Evolutionary conservation across 1,284 basidiomycete species (phyloP), one percentile per base, ranked within the genome.

Genomic region (Malassezia psittaci): DNA sequence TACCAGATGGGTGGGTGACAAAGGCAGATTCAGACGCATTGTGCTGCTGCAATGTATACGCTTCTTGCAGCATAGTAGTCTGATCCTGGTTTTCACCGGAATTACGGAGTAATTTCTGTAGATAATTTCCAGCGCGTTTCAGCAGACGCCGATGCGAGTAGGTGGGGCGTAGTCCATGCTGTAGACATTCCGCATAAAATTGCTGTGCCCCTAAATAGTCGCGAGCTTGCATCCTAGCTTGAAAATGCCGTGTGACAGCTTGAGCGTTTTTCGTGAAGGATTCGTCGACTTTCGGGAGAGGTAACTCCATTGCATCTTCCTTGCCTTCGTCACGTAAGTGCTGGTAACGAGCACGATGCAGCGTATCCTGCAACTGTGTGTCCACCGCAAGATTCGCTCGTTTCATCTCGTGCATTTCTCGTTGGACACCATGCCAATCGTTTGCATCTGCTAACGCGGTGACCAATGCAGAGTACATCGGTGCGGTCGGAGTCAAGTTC

Each of bases 91-190:
- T 32, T 34, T 41, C 13, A 2, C 29, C n/a, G 13, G 13, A 29
- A 3, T 13, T 19, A 11, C 29, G 18, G 15, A 48, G 35, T 33
- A 18, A 34, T 18, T 44, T 48, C 16, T 45, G 41, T 16, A 55
- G n/a, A 34, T 45, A 55, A 38, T 55, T 48, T 15, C 48, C 41
- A 5, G 53, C 33, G 13, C 53, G 53, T n/a, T 43, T 42, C 18
- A 55, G 48, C 48, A 40, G 37, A 18, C 53, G 53, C 40, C 53
- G 53, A 16, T 50, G 33, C 24, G 48, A 18, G 48, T 55, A 55
- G 42, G 44, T 35, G 9, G 53, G 53, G 32, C 32, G 41, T 32
- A 55, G 40, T 24, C 53, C 53, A 34, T 40, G 42, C 16, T 29
- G 32, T 9, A 56, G 49, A 46, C 49, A 51, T 21, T 16, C 24